Evolutionary conservation across 2,329 filamentous ascomycete species (phyloP).

Genomic region (Calonectria multiphialidica): DNA sequence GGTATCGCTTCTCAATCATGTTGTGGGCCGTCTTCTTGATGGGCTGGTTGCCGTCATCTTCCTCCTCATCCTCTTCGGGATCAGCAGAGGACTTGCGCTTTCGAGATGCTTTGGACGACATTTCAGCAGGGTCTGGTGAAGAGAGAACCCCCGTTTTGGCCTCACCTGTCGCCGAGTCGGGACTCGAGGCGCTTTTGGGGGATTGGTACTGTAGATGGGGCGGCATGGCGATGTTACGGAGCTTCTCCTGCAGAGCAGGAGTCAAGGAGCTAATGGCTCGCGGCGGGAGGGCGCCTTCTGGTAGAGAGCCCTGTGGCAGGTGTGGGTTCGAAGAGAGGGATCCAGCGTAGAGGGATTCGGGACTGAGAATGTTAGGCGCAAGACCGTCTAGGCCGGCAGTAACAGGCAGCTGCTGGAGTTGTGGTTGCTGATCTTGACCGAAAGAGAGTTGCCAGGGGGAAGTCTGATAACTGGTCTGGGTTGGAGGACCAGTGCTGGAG

Average conservation of each 20-base stretch:
- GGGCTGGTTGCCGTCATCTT: conserved; percentile 68
- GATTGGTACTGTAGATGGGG: conserved; percentile 71
- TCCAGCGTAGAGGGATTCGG: conserved; percentile 50
- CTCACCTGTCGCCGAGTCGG: conserved; percentile 65
- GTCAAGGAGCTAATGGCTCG: conserved; percentile 56
- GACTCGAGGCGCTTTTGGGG: conserved; percentile 69
- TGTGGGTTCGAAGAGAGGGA: conserved; percentile 42
- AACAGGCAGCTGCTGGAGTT: conserved; percentile 49
- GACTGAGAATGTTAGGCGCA: conserved; percentile 49
- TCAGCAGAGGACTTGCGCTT: conserved; percentile 79
- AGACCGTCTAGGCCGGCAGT: conserved; percentile 49
- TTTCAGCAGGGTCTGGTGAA: conserved; percentile 67
- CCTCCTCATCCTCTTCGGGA: conserved; percentile 60
- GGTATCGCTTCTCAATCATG: conserved; percentile 97
- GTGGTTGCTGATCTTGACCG: conserved; percentile 42
- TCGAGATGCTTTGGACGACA: conserved; percentile 62
- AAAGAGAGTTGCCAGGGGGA: conserved; percentile 52
- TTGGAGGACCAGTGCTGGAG: conserved; percentile 50
- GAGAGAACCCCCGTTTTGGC: conserved; percentile 62
- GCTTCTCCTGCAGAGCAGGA: conserved; percentile 70
- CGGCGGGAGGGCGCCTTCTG: conserved; percentile 46
- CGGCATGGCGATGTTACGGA: conserved; percentile 75
- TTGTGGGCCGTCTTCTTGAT: conserved; percentile 96
- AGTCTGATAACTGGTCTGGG: conserved; percentile 48
- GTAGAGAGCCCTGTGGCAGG: conserved; percentile 43